These are phyloP conservation scores for Colletotrichum sojae DNA, from an alignment of 2,329 filamentous ascomycete genomes.

Conservation along the genomic window DNA sequence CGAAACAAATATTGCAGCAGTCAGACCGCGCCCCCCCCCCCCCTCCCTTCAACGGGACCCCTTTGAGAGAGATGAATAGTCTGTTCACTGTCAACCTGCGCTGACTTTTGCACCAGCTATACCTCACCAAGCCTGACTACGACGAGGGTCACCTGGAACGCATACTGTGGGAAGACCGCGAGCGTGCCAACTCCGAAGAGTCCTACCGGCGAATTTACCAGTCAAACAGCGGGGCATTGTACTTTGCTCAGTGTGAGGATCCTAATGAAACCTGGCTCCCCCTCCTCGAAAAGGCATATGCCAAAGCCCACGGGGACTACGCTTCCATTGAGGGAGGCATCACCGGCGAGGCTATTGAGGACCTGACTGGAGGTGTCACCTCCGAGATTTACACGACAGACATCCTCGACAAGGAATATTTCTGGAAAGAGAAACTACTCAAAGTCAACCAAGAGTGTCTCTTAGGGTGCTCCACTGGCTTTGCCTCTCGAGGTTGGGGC, in stretches of 20 bases:
- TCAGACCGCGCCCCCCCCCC: too few relatives aligned
- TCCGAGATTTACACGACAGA: slow-evolving; percentile 76
- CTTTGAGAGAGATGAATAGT: too few relatives aligned
- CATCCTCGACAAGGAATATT: slow-evolving; percentile 77
- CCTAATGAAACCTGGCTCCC: slow-evolving; percentile 87
- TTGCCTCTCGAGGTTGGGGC: slow-evolving; percentile 61
- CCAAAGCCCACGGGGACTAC: slow-evolving; percentile 86
- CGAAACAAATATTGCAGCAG: too few relatives aligned
- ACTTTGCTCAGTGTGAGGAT: slow-evolving; percentile 82
- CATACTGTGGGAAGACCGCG: slow-evolving; percentile 58
- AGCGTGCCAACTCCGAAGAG: slow-evolving; percentile 67
- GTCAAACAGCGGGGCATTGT: slow-evolving; percentile 80
- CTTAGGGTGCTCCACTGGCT: slow-evolving; percentile 71
- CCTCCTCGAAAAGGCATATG: slow-evolving; percentile 84
- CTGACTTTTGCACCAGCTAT: slow-evolving; percentile 53
- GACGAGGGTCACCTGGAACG: slow-evolving; percentile 69
- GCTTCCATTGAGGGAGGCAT: slow-evolving; percentile 81
- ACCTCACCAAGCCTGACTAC: slow-evolving; percentile 71
- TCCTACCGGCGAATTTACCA: slow-evolving; percentile 80
- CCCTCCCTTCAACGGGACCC: too few relatives aligned
- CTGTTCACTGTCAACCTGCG: not conserved
- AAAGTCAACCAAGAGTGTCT: slow-evolving; percentile 85
- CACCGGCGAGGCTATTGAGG: slow-evolving; percentile 70
- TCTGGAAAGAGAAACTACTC: slow-evolving; percentile 85
- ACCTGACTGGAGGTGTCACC: slow-evolving; percentile 76